These are phyloP conservation scores for Colletotrichum viniferum DNA, from an alignment of 2,329 filamentous ascomycete genomes.

Conservation along the genomic window DNA sequence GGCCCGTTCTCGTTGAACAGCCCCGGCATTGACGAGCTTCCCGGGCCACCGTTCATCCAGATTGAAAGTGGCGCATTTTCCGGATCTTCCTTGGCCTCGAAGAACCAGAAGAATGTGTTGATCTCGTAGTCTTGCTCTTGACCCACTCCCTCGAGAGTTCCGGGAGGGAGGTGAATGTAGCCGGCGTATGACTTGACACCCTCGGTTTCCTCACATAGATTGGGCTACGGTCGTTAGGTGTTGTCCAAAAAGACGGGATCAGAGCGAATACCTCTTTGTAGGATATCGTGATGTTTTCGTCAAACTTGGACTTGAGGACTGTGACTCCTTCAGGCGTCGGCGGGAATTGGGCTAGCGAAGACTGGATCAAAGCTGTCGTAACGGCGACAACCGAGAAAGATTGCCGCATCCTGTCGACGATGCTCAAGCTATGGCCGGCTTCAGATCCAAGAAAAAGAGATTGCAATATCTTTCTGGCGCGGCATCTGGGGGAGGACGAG, in stretches of 20 bases:
- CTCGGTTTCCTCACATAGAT: conserved; percentile 54
- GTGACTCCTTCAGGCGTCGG: conserved; percentile 35
- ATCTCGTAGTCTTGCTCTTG: conserved; percentile 48
- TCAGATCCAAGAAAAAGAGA: neutral
- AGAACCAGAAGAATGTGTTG: conserved; percentile 49
- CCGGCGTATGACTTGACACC: conserved; percentile 67
- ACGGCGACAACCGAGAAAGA: neutral
- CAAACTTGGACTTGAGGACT: conserved; percentile 57
- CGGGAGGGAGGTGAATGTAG: conserved; percentile 59
- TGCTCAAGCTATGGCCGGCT: too few relatives aligned
- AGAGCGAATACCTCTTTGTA: conserved; percentile 55
- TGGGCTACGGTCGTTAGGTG: conserved; percentile 44
- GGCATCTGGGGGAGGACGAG: neutral
- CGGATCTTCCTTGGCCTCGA: conserved; percentile 30
- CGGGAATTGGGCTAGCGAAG: conserved; percentile 25
- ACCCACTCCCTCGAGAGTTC: conserved; percentile 23
- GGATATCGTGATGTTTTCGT: conserved; percentile 62
- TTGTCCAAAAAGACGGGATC: neutral
- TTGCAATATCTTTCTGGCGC: neutral
- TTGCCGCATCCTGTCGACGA: neutral
- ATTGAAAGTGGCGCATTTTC: conserved; percentile 48
- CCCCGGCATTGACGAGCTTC: conserved; percentile 58
- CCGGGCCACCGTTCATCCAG: conserved; percentile 66
- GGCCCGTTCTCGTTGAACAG: conserved; percentile 56
- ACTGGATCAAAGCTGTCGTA: conserved; percentile 31